Conservation (phyloP, 768 basidiomycete species). For the Hortiboletus campestris region DNA sequence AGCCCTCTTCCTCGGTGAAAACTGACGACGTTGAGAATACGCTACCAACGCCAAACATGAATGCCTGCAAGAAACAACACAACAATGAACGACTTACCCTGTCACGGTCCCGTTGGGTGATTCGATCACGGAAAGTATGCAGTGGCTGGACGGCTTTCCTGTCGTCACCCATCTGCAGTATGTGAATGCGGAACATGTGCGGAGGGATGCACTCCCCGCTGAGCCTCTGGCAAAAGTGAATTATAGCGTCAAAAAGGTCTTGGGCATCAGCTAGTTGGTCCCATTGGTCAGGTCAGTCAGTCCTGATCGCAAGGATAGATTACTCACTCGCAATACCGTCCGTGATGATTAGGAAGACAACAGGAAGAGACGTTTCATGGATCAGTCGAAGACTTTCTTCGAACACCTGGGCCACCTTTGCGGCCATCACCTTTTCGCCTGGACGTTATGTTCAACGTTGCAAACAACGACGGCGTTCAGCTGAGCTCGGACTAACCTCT, state of each 20-base stretch:
- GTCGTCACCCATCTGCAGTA: slow-evolving; percentile 25
- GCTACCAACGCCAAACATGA: slow-evolving; percentile 9
- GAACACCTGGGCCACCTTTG: slow-evolving; percentile 19
- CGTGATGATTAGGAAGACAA: slow-evolving; percentile 18
- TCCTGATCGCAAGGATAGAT: background rate
- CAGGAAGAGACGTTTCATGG: slow-evolving; percentile 2
- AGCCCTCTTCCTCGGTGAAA: slow-evolving; percentile 24
- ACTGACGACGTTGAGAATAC: slow-evolving; percentile 22
- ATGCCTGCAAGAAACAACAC: background rate
- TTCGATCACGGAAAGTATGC: slow-evolving; percentile 20
- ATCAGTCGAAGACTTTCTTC: slow-evolving; percentile 12
- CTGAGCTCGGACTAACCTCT: slow-evolving; percentile 10
- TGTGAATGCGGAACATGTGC: slow-evolving; percentile 24
- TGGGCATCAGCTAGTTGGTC: slow-evolving; percentile 10
- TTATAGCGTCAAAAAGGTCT: slow-evolving; percentile 10
- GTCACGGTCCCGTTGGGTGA: slow-evolving; percentile 14
- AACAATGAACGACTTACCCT: slow-evolving; percentile 4
- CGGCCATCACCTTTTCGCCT: slow-evolving; percentile 18
- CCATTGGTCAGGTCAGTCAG: background rate
- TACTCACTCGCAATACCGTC: slow-evolving; percentile 20
- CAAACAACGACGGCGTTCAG: background rate
- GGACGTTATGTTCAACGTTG: background rate
- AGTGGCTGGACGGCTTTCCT: slow-evolving; percentile 23
- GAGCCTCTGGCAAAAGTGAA: slow-evolving; percentile 9
- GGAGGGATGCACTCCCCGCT: slow-evolving; percentile 3